Evolutionary conservation across 495 filamentous ascomycete species (phyloP), one percentile per base, ranked within the genome.

Genomic region (Ascobolus immersus): DNA sequence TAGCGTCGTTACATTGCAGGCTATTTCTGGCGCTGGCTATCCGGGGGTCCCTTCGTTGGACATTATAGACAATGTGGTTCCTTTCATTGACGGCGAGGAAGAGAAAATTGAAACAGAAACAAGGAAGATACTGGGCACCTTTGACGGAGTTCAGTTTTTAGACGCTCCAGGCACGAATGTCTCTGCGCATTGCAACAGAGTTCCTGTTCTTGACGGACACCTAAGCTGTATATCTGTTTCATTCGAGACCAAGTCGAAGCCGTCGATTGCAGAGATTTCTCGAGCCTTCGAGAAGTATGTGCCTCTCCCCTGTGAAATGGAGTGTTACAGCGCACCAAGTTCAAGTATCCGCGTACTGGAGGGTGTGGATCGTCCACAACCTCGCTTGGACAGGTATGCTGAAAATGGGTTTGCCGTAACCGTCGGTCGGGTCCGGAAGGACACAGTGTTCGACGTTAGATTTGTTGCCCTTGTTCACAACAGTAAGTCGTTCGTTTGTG

Each of bases 91-190:
- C n/a, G 77, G 77, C 30, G 77, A 89, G 55, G 78, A 89, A 45
- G 78, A 81, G 52, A 89, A 84, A 58, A 64, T 89, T 10, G 71
- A 79, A 56, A 72, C 69, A 30, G 77, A 89, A 49, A 76, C 78
- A 2, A 69, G 71, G 30, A 86, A 89, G 64, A 89, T 89, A 41
- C 62, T 84, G 8, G 77, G 78, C 23, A 48, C 47, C 28, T 46
- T 84, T 44, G 76, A 73, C 44, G 46, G 48, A 20, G n/a, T n/a
- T n/a, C n/a, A n/a, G n/a, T n/a, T n/a, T n/a, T n/a, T n/a, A n/a
- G 67, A 69, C 11, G 60, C 61, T 12, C 75, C 68, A 6, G 72
- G 61, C 20, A 63, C 84, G 21, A 59, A 60, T 29, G 65, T 89
- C 12, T 77, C 74, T 10, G 76, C 75, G 11, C 71, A 77, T 12